A percentile compares a stretch with the other conserved stretches of the same genome.
Evolutionary conservation across 1,139 yeast genomes (phyloP).

Genomic region (Neolecta irregularis): DNA sequence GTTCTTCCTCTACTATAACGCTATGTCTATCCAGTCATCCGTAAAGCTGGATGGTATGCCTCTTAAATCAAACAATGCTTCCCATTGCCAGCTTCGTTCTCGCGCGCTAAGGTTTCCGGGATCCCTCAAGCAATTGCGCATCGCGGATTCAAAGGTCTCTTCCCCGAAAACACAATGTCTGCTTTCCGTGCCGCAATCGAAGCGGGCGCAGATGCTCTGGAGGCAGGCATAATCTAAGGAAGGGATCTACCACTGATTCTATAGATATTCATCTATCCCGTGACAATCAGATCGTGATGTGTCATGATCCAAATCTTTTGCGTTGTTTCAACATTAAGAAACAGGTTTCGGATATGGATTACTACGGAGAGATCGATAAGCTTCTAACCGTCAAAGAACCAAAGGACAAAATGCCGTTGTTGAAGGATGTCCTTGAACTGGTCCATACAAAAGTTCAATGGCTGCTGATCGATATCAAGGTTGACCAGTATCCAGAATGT

Average conservation of each 20-base stretch:
- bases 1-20: too few species aligned
- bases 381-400: conserved; percentile 42
- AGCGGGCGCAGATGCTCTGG: conserved; percentile 57
- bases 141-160: conserved; percentile 36
- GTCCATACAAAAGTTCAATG: conserved; percentile 31
- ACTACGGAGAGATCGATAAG: conserved; percentile 19
- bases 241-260: background rate
- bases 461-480: conserved; percentile 72
- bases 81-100: too few species aligned
- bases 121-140: conserved; percentile 10
- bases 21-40: too few species aligned
- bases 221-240: conserved; percentile 30
- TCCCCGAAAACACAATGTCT: conserved; percentile 62
- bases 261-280: conserved; percentile 62
- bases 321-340: conserved; percentile 40
- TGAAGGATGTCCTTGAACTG: conserved; percentile 48
- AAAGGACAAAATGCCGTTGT: conserved; percentile 42
- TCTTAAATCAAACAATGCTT: too few species aligned
- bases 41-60: too few species aligned
- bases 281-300: conserved; percentile 59
- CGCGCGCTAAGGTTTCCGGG: too few species aligned
- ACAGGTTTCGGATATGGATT: conserved; percentile 7
- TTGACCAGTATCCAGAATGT: too few species aligned
- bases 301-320: conserved; percentile 52
- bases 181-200: conserved; percentile 60